Evolutionary conservation across 768 basidiomycete species (phyloP).

Genomic region (Cystoderma amianthinum): DNA sequence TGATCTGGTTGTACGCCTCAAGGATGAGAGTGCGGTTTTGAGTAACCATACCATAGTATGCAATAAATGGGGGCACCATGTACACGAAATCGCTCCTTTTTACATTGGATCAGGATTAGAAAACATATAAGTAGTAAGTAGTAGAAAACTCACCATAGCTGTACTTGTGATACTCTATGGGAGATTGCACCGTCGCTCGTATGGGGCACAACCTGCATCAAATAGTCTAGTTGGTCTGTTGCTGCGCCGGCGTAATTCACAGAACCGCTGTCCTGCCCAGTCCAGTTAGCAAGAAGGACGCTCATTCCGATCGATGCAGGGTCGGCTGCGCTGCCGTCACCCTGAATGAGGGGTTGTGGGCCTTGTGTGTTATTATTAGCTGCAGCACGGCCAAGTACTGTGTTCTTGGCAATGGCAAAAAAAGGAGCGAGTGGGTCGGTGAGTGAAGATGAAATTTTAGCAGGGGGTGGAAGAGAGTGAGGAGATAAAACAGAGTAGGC

Average conservation of each 20-base stretch:
- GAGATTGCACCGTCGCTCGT: conserved; percentile 77
- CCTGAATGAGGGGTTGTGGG: conserved; percentile 50
- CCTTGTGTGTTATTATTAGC: conserved; percentile 35
- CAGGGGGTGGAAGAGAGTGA: conserved; percentile 28
- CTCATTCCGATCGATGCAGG: conserved; percentile 74
- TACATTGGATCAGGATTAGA: conserved; percentile 67
- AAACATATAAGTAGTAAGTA: conserved; percentile 87
- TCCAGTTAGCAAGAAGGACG: conserved; percentile 53
- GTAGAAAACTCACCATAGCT: conserved; percentile 75
- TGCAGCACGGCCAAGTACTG: conserved; percentile 39
- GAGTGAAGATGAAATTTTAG: conserved; percentile 20
- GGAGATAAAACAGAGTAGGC: conserved; percentile 36
- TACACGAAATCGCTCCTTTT: conserved; percentile 42
- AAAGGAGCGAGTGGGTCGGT: conserved; percentile 41
- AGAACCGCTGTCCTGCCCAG: conserved; percentile 25
- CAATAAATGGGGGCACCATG: conserved; percentile 46
- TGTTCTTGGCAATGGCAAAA: conserved; percentile 41
- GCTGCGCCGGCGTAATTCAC: conserved; percentile 60
- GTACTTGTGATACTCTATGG: conserved; percentile 61
- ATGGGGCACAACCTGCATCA: conserved; percentile 49
- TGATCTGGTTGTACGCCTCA: conserved; percentile 67
- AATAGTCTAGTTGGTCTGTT: conserved; percentile 54
- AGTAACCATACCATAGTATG: conserved; percentile 40
- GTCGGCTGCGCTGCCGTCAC: conserved; percentile 66
- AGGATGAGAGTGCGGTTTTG: conserved; percentile 49